phyloP scores from a whole-genome alignment of 805 yeast species.

The Yamadazyma tumulicola region DNA sequence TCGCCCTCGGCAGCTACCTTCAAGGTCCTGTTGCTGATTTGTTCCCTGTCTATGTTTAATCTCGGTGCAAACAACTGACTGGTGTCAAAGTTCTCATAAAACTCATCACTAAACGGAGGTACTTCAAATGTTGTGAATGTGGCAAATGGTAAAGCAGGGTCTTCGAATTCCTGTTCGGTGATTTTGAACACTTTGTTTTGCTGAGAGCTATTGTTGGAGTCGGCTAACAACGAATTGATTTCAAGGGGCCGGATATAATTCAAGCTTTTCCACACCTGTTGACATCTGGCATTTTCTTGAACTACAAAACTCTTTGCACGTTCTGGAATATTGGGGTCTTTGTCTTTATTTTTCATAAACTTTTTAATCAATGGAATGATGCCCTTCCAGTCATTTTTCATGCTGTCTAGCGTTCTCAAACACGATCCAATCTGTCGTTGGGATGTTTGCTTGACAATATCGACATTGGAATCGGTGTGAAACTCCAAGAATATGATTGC shows the following conservation, averaged over 20 bases:
- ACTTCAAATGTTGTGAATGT: constrained; percentile 6
- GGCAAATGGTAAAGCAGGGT: constrained; percentile 5
- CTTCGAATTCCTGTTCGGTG: constrained; percentile 4
- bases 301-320: constrained; percentile 6
- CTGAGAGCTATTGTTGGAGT: background rate
- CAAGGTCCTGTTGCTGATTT: no score
- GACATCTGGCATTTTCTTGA: constrained; percentile 1
- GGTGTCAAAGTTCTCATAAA: constrained; percentile 7
- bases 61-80: constrained; percentile 7
- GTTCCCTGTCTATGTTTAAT: no score
- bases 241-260: constrained; percentile 6
- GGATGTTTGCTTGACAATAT: constrained; percentile 11
- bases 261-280: constrained; percentile 2
- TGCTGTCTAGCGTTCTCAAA: constrained; percentile 4
- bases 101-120: constrained; percentile 5
- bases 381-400: constrained; percentile 12
- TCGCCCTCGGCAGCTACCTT: no score
- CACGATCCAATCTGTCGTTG: constrained; percentile 8
- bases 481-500: constrained; percentile 9
- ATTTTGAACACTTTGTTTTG: background rate
- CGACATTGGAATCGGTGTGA: constrained; percentile 9
- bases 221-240: constrained; percentile 10
- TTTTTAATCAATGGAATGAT: constrained; percentile 7
- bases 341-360: constrained; percentile 5
- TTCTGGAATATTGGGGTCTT: constrained; percentile 1